Base-by-base conservation (phyloP, 2,329 filamentous ascomycete species). In the Cladosporium sp. region DNA sequence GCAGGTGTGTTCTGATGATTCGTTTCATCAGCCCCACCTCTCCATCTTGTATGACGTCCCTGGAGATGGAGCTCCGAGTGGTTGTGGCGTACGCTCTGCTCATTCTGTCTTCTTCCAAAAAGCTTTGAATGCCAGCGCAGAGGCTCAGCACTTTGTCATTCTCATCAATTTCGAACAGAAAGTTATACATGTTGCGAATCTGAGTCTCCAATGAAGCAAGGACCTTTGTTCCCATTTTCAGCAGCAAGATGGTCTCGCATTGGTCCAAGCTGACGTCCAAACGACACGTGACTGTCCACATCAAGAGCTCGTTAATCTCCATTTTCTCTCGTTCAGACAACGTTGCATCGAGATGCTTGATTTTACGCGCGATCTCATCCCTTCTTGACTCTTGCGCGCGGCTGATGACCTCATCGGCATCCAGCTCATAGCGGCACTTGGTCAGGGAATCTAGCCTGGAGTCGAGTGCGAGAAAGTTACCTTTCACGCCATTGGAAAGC, bases 161-260 rank as follows among this genome's bases (percentile, higher is more conserved):
- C 8, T 37, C 15, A 15, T 11, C 36, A 37, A 57, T 39, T 5
- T 57, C 40, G 40, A 57, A 50, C 9, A 57, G 42, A 3, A 20
- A 34, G 14, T 22, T 36, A 40, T 57, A 57, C 14, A 40, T 40
- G 37, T 36, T 37, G 22, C 34, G 25, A 19, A 57, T 50, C 15
- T 47, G 54, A n/a, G 25, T 57, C 4, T 38, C 40, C 25, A 57
- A 28, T 15, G 54, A 50, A 15, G 30, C 34, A 14, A 57, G 54
- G 14, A 43, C 22, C 40, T 40, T n/a, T 3, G 20, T 28, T 19
- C 36, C 40, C 22, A n/a, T 43, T 15, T 25, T 20, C 3, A 38
- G 40, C 39, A 11, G 5, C 17, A 47, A 25, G 3, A 57, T 34
- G 6, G 40, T 40, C 22, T 37, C 11, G 36, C 36, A 37, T 15